Conservation (phyloP, 768 basidiomycete genomes). For the Leucosporidium scottii region DNA sequence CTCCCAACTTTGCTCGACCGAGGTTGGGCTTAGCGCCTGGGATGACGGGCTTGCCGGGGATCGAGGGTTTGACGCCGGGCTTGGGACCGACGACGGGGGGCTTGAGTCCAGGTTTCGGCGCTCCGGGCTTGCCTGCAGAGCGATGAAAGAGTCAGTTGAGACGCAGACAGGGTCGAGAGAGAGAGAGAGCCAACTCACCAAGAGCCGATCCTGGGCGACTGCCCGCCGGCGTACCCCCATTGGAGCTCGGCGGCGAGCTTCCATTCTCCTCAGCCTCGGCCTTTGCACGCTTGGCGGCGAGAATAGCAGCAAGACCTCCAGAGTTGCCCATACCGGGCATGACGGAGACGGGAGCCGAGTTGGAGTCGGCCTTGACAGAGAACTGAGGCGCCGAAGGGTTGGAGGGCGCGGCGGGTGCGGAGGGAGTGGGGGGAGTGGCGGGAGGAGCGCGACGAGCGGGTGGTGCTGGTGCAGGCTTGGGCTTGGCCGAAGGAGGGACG, state of each 20-base stretch:
- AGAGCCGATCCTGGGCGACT: slow-evolving; percentile 37
- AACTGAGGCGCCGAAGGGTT: slow-evolving; percentile 39
- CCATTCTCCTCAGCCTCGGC: slow-evolving; percentile 53
- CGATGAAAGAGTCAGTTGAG: slow-evolving; percentile 43
- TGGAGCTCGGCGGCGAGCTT: slow-evolving; percentile 66
- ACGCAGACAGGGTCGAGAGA: slow-evolving; percentile 43
- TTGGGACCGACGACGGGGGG: slow-evolving; percentile 47
- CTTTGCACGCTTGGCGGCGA: slow-evolving; percentile 31
- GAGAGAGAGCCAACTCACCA: slow-evolving; percentile 35
- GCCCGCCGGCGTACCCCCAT: slow-evolving; percentile 37
- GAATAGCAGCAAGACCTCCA: slow-evolving; percentile 30
- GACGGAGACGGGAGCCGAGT: slow-evolving; percentile 71
- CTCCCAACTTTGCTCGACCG: too few relatives aligned
- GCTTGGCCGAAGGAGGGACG: slow-evolving; percentile 69
- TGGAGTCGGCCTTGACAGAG: slow-evolving; percentile 48
- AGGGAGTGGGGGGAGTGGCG: slow-evolving; percentile 48
- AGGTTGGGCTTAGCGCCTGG: slow-evolving; percentile 46
- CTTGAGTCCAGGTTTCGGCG: slow-evolving; percentile 57
- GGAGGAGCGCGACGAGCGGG: slow-evolving; percentile 51
- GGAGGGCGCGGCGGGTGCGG: slow-evolving; percentile 40
- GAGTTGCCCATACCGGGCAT: slow-evolving; percentile 61
- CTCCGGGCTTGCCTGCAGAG: slow-evolving; percentile 47
- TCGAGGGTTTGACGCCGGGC: slow-evolving; percentile 52
- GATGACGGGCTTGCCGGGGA: slow-evolving; percentile 38
- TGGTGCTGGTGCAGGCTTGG: slow-evolving; percentile 58